These are phyloP conservation scores for Amauroascus verrucosus DNA, from an alignment of 2,329 filamentous ascomycete genomes.

Conservation along the genomic window DNA sequence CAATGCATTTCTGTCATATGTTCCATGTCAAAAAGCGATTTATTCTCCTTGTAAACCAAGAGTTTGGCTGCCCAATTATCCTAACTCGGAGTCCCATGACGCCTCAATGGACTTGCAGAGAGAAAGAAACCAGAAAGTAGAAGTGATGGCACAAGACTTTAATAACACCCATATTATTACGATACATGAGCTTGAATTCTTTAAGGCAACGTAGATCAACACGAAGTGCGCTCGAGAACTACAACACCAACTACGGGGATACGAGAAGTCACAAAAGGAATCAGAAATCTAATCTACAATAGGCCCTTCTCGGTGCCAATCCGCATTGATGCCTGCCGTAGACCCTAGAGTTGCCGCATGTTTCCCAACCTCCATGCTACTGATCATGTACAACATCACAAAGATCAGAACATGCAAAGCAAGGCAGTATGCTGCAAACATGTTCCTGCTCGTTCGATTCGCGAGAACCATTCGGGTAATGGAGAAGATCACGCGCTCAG, in stretches of 20 bases:
- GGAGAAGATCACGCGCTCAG: conserved; percentile 81
- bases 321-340: conserved; percentile 1
- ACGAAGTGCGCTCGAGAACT: too few species aligned
- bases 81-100: too few species aligned
- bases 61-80: too few species aligned
- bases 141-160: neutral
- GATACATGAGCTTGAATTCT: neutral
- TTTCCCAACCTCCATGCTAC: conserved; percentile 8
- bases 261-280: neutral
- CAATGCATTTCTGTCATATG: conserved; percentile 1
- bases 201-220: too few species aligned
- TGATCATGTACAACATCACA: conserved; percentile 74
- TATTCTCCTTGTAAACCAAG: neutral
- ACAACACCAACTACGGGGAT: too few species aligned
- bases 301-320: conserved; percentile 5
- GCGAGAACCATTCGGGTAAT: conserved; percentile 84
- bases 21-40: neutral
- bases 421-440: conserved; percentile 88
- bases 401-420: conserved; percentile 83
- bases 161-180: neutral
- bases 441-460: conserved; percentile 77
- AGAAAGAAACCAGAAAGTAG: too few species aligned
- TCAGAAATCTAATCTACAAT: neutral
- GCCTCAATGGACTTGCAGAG: too few species aligned
- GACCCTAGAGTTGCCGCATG: conserved; percentile 1